Percentiles rank a stretch among this genome's conserved stretches.
Conservation (phyloP, 2,329 filamentous ascomycete species). For the Fusarium armeniacum region DNA sequence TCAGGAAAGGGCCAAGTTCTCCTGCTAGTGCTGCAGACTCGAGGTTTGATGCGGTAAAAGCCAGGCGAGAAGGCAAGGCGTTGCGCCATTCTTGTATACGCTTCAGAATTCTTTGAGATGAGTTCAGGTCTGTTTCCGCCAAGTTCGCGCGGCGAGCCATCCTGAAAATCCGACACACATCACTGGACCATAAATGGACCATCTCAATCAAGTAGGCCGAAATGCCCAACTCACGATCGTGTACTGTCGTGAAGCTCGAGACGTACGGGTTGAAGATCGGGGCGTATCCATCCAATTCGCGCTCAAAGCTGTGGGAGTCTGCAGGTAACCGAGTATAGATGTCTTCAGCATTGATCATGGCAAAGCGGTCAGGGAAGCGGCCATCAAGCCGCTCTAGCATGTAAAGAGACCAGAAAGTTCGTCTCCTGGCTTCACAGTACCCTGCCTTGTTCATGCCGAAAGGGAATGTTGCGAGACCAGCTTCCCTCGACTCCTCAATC, state of each 20-base stretch:
- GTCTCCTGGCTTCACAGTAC: slow-evolving; percentile 75
- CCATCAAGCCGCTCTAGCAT: slow-evolving; percentile 77
- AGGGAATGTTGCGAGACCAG: slow-evolving; percentile 59
- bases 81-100: slow-evolving; percentile 71
- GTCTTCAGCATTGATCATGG: slow-evolving; percentile 73
- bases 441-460: slow-evolving; percentile 70
- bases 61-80: slow-evolving; percentile 68
- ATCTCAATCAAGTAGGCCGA: slow-evolving; percentile 75
- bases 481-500: slow-evolving; percentile 62
- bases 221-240: slow-evolving; percentile 58
- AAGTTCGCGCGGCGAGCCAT: slow-evolving; percentile 51
- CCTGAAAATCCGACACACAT: slow-evolving; percentile 70
- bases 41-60: slow-evolving; percentile 69
- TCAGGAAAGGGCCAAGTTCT: slow-evolving; percentile 70
- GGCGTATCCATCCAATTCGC: slow-evolving; percentile 67
- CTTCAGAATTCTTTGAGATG: slow-evolving; percentile 62
- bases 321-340: slow-evolving; percentile 77
- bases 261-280: slow-evolving; percentile 71
- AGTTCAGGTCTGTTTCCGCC: slow-evolving; percentile 49
- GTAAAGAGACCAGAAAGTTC: slow-evolving; percentile 80
- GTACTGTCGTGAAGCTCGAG: slow-evolving; percentile 39
- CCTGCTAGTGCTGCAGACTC: slow-evolving; percentile 67
- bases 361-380: slow-evolving; percentile 67
- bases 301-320: slow-evolving; percentile 72
- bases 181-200: slow-evolving; percentile 74